Conservation (phyloP, 768 basidiomycete genomes). For the Thelephora ganbajun region DNA sequence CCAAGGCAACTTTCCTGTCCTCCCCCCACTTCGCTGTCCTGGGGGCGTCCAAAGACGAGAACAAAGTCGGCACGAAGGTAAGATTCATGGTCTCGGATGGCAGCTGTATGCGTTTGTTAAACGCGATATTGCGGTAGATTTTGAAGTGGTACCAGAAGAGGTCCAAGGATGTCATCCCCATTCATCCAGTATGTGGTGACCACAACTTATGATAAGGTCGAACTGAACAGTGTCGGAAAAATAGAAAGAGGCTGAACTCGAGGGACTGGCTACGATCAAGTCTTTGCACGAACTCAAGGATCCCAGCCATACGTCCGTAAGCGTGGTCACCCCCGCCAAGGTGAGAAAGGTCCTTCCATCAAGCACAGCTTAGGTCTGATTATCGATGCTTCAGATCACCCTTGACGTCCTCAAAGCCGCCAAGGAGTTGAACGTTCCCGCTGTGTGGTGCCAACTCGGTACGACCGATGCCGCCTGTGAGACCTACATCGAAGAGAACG, state of each 20-base stretch:
- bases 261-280: conserved; percentile 43
- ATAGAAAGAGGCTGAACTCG: conserved; percentile 59
- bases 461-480: conserved; percentile 57
- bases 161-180: conserved; percentile 46
- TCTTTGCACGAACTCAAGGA: conserved; percentile 40
- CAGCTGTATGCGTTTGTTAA: neutral
- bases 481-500: conserved; percentile 51
- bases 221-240: neutral
- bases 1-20: conserved; percentile 40
- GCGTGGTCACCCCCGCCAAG: conserved; percentile 67
- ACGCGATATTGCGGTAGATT: conserved; percentile 28
- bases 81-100: neutral
- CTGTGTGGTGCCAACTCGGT: conserved; percentile 85
- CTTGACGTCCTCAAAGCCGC: conserved; percentile 52
- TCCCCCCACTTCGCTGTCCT: conserved; percentile 62
- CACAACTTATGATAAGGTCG: neutral
- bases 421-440: conserved; percentile 53
- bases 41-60: conserved; percentile 68
- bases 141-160: conserved; percentile 64
- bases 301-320: conserved; percentile 58
- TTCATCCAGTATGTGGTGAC: conserved; percentile 47
- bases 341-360: conserved; percentile 18
- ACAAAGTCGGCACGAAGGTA: conserved; percentile 70
- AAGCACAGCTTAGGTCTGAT: neutral
- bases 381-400: conserved; percentile 37